phyloP scores from a whole-genome alignment of 2,329 filamentous ascomycete genomes.

The Aspergillus felis region DNA sequence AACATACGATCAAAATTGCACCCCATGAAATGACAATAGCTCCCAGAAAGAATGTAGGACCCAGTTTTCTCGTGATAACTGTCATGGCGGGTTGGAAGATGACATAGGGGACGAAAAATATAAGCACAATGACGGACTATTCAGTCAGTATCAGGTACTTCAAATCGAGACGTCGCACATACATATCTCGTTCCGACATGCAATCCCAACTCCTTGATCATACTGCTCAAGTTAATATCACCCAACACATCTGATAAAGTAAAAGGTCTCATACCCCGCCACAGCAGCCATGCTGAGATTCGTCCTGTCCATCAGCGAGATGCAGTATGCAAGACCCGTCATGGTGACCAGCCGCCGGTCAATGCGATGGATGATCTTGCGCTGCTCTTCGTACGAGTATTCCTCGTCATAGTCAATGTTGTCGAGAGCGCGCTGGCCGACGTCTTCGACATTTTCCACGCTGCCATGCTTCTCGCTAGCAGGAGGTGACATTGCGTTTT shows the following conservation, averaged over 20 bases:
- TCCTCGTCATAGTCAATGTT: conserved; percentile 20
- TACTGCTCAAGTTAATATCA: conserved; percentile 66
- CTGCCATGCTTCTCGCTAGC: conserved; percentile 8
- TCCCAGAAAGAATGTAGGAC: conserved; percentile 25
- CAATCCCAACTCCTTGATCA: conserved; percentile 28
- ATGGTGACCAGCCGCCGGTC: conserved; percentile 63
- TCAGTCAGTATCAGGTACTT: not conserved
- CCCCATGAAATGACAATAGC: conserved; percentile 29
- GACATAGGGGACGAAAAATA: conserved; percentile 32
- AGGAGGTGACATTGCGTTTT: not conserved
- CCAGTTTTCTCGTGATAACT: conserved; percentile 27
- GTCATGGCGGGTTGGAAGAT: conserved; percentile 31
- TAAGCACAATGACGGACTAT: conserved; percentile 29
- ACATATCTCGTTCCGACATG: conserved; percentile 26
- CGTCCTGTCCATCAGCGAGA: conserved; percentile 74
- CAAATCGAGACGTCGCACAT: not conserved
- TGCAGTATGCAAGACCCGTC: conserved; percentile 66
- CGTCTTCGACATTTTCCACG: conserved; percentile 16
- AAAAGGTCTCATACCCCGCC: conserved; percentile 56
- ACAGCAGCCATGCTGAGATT: conserved; percentile 68
- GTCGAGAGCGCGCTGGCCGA: conserved; percentile 7
- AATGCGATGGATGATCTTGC: conserved; percentile 64
- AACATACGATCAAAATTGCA: conserved; percentile 24
- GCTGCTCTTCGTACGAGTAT: conserved; percentile 61
- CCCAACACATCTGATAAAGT: conserved; percentile 63